These are phyloP conservation scores for Sisymbrium altissimum DNA, from an alignment of 345 rosid genomes.

Conservation along the genomic window DNA sequence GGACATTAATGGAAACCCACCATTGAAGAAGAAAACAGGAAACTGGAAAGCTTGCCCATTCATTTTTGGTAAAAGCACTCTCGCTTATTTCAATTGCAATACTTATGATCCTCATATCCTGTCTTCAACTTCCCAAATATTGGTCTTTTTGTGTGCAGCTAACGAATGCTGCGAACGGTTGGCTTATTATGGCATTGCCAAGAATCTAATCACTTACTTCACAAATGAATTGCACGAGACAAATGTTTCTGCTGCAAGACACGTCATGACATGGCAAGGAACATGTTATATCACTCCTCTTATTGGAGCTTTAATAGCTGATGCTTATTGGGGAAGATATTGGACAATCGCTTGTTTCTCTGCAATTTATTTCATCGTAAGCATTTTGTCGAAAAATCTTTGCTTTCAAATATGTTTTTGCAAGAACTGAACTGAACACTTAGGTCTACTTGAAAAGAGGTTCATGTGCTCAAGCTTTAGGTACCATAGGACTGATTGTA, in stretches of 20 bases:
- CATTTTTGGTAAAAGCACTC: conserved; percentile 53
- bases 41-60: conserved; percentile 98
- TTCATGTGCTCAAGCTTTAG: not conserved
- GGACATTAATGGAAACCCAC: conserved; percentile 63
- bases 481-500: not conserved
- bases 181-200: conserved; percentile 47
- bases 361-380: conserved; percentile 45
- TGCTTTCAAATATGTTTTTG: not conserved
- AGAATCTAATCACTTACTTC: conserved; percentile 30
- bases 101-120: no score
- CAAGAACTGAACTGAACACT: not conserved
- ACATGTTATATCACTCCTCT: conserved; percentile 59
- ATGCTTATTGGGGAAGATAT: conserved; percentile 61
- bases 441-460: not conserved
- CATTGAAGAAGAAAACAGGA: conserved; percentile 76
- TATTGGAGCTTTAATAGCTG: conserved; percentile 56
- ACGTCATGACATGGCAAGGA: conserved; percentile 63
- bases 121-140: not conserved
- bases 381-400: conserved; percentile 37
- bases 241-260: conserved; percentile 37
- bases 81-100: no score
- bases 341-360: conserved; percentile 62
- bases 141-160: conserved; percentile 4
- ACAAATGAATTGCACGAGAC: conserved; percentile 18
- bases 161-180: conserved; percentile 44